These are phyloP conservation scores for Leucaena leucocephala DNA, from an alignment of 306 rosid species.

Conservation along the genomic window DNA sequence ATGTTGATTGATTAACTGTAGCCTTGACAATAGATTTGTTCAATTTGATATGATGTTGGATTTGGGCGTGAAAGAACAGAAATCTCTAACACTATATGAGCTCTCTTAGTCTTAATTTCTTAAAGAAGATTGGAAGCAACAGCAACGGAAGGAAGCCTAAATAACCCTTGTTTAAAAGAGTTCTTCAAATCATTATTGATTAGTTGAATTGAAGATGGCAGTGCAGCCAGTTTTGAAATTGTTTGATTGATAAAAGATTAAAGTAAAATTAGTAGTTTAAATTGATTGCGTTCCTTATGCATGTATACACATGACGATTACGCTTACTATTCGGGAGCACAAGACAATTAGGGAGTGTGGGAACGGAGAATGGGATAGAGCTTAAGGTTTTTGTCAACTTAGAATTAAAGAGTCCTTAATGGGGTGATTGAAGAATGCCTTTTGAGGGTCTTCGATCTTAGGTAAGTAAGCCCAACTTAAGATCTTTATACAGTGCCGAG, in stretches of 20 bases:
- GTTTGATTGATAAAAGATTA: neutral
- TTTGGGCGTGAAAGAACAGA: neutral
- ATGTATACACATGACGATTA: neutral
- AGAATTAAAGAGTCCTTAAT: neutral
- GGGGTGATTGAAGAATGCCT: neutral
- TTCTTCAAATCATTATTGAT: conserved; percentile 4
- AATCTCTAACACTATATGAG: neutral
- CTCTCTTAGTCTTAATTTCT: neutral
- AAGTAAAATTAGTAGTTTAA: conserved; percentile 6
- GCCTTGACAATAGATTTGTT: neutral
- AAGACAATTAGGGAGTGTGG: neutral
- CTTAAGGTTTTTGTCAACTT: neutral
- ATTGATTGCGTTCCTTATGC: neutral
- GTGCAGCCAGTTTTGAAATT: neutral
- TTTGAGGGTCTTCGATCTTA: neutral
- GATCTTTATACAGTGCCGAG: neutral
- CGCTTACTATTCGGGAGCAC: neutral
- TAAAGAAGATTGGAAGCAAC: neutral
- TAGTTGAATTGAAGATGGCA: conserved; percentile 16
- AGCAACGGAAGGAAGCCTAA: neutral
- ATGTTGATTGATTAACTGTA: conserved; percentile 16
- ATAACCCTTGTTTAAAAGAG: conserved; percentile 1
- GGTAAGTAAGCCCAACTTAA: neutral
- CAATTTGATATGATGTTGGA: conserved; percentile 9
- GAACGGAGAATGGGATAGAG: neutral